Conservation (phyloP, 2,329 filamentous ascomycete genomes). For the Biscogniauxia marginata region DNA sequence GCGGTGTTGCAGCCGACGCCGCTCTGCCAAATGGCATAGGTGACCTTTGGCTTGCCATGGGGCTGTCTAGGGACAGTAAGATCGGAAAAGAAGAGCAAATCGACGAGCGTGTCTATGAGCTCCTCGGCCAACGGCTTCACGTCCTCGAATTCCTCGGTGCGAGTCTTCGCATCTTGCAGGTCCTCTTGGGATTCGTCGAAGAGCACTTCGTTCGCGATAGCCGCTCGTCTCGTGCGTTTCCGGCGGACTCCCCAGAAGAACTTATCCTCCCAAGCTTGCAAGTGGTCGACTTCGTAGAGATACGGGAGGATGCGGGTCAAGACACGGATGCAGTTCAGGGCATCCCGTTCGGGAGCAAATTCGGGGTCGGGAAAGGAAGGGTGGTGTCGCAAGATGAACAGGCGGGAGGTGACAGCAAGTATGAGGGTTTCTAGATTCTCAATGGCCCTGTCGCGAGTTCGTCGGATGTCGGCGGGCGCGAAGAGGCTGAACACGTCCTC, state of each 20-base stretch:
- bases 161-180: conserved; percentile 44
- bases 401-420: conserved; percentile 76
- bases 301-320: conserved; percentile 88
- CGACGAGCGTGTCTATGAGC: conserved; percentile 83
- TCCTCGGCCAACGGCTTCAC: conserved; percentile 88
- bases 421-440: conserved; percentile 89
- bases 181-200: conserved; percentile 73
- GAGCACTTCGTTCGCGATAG: conserved; percentile 71
- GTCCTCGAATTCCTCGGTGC: conserved; percentile 69
- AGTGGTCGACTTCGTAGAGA: conserved; percentile 82
- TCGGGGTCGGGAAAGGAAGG: conserved; percentile 87
- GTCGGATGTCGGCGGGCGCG: conserved; percentile 81
- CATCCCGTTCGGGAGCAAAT: conserved; percentile 76
- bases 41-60: conserved; percentile 74
- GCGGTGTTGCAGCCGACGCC: conserved; percentile 93
- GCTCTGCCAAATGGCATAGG: conserved; percentile 96
- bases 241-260: conserved; percentile 86
- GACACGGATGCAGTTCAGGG: conserved; percentile 92
- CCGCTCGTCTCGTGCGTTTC: conserved; percentile 65
- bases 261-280: conserved; percentile 82
- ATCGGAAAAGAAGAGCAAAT: conserved; percentile 87
- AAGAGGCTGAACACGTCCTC: conserved; percentile 98
- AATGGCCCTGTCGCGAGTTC: conserved; percentile 79
- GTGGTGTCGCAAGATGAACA: conserved; percentile 81
- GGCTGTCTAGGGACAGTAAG: conserved; percentile 78